Percentiles rank a stretch among this genome's conserved stretches.
phyloP scores from a whole-genome alignment of 306 rosid species.

The Mucuna pruriens region DNA sequence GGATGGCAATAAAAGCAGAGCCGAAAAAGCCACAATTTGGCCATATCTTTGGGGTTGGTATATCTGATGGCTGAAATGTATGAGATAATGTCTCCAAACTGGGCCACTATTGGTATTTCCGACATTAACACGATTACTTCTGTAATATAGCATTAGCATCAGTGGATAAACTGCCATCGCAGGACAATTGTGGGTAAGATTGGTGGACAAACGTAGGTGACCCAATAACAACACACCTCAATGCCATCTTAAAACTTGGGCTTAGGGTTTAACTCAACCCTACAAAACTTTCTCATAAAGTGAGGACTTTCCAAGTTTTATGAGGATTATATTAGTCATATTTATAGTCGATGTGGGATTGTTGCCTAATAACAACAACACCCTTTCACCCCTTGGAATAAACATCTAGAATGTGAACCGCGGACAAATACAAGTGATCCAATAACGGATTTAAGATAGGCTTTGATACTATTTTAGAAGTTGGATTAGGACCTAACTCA shows the following conservation, averaged over 20 bases:
- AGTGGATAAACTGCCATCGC: neutral
- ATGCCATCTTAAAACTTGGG: neutral
- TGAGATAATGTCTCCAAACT: neutral
- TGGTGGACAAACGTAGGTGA: neutral
- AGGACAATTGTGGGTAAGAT: too few species aligned
- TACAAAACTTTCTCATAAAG: neutral
- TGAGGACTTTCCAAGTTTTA: neutral
- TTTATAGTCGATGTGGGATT: neutral
- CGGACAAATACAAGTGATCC: neutral
- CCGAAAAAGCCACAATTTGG: neutral
- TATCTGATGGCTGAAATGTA: neutral
- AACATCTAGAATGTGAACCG: neutral
- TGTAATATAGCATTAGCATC: neutral
- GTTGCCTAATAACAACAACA: neutral
- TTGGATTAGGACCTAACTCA: neutral
- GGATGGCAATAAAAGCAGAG: neutral
- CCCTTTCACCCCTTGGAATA: neutral
- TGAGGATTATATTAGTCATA: neutral
- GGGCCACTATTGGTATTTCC: neutral
- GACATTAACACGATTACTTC: neutral
- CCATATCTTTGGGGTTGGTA: neutral
- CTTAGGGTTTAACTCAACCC: neutral
- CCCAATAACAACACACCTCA: neutral
- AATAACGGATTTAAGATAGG: neutral
- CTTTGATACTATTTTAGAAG: neutral